Evolutionary conservation across 106 monocot genomes (phyloP).

Genomic region (Cymbidium sinense): DNA sequence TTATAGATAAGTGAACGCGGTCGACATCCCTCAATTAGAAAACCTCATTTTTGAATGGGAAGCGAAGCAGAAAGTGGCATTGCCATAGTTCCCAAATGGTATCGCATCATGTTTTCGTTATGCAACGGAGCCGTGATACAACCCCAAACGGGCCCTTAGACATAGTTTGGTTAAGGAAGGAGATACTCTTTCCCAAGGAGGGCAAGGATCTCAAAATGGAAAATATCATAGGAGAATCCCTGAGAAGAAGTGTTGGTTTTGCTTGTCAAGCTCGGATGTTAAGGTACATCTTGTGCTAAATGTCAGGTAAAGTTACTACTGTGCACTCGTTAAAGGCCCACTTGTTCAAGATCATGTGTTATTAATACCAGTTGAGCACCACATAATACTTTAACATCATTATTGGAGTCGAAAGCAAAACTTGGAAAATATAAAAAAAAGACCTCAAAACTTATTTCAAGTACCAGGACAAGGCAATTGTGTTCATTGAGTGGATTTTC

Average conservation of each 20-base stretch:
- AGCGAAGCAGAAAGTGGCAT: too few species aligned
- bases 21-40: too few species aligned
- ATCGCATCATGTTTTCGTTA: too few species aligned
- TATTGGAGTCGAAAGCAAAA: conserved; percentile 54
- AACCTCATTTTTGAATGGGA: too few species aligned
- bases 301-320: conserved; percentile 79
- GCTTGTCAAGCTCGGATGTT: conserved; percentile 83
- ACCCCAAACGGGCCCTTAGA: too few species aligned
- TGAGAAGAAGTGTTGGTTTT: conserved; percentile 88
- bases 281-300: conserved; percentile 81
- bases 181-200: conserved; percentile 12
- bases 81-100: too few species aligned
- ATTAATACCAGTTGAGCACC: conserved; percentile 82
- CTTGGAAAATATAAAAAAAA: conserved; percentile 55
- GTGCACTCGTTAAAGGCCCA: conserved; percentile 90
- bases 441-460: conserved; percentile 54
- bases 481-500: conserved; percentile 84
- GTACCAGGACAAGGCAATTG: conserved; percentile 51
- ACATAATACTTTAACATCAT: conserved; percentile 63
- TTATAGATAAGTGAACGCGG: too few species aligned
- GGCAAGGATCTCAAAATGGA: conserved; percentile 24
- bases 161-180: conserved; percentile 58
- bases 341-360: conserved; percentile 75
- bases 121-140: too few species aligned
- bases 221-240: conserved; percentile 29